Percentiles rank a stretch among this genome's conserved stretches.
phyloP scores from a whole-genome alignment of 305 asterid genomes.

The Lippia alba region DNA sequence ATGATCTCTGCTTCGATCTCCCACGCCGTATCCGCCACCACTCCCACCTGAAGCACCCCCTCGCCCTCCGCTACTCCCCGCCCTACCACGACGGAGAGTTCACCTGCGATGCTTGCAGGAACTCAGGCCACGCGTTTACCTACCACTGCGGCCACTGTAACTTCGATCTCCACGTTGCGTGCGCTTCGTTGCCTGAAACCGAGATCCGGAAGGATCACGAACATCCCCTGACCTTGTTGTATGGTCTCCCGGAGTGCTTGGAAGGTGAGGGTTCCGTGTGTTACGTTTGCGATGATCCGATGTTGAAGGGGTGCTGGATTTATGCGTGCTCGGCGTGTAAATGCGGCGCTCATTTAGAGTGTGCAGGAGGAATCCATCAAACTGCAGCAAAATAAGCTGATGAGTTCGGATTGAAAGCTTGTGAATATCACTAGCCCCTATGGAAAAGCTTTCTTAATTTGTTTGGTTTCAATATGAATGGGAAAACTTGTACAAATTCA shows the following conservation, averaged over 20 bases:
- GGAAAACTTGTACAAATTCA: background rate
- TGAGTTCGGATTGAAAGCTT: background rate
- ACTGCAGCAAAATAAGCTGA: background rate
- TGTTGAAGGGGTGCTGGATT: slow-evolving; percentile 39
- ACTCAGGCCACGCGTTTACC: slow-evolving; percentile 55
- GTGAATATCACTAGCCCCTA: no score
- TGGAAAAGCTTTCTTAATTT: no score
- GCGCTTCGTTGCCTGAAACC: slow-evolving; percentile 60
- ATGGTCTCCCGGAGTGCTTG: slow-evolving; percentile 3
- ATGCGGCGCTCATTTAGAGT: slow-evolving; percentile 43
- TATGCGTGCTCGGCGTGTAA: slow-evolving; percentile 44
- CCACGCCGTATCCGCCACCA: slow-evolving; percentile 57
- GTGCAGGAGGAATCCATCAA: slow-evolving; percentile 12
- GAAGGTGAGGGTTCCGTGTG: slow-evolving; percentile 31
- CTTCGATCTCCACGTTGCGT: slow-evolving; percentile 63
- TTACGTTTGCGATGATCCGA: slow-evolving; percentile 23
- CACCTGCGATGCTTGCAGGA: slow-evolving; percentile 60
- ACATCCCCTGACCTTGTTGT: slow-evolving; percentile 41
- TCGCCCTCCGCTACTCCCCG: slow-evolving; percentile 46
- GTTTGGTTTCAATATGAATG: background rate
- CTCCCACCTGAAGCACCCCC: slow-evolving; percentile 55
- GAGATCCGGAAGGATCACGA: slow-evolving; percentile 41
- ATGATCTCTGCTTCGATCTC: slow-evolving; percentile 56
- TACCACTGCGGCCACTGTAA: slow-evolving; percentile 57
- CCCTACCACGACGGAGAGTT: slow-evolving; percentile 49